Conservation (phyloP, 1,284 basidiomycete species). For the Cryptococcus sp. region DNA sequence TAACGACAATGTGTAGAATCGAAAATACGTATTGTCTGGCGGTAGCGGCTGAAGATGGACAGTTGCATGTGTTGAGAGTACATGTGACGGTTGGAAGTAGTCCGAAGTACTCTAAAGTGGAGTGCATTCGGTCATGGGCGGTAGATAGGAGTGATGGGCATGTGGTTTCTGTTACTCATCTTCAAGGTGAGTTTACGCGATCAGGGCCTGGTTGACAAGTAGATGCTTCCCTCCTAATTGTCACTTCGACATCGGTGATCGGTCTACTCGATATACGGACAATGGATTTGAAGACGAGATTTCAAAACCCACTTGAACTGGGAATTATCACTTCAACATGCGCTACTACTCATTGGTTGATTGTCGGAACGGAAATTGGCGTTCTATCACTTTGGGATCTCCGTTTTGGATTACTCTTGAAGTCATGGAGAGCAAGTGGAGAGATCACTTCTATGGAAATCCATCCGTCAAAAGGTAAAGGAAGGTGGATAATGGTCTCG, state of each 20-base stretch:
- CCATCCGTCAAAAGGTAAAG: slow-evolving; percentile 71
- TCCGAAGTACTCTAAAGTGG: slow-evolving; percentile 72
- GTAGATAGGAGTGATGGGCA: slow-evolving; percentile 22
- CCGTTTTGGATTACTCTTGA: slow-evolving; percentile 82
- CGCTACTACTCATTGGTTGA: slow-evolving; percentile 74
- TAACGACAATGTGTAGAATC: slow-evolving; percentile 74
- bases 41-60: slow-evolving; percentile 79
- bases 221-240: slow-evolving; percentile 62
- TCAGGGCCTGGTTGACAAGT: neutral
- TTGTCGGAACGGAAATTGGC: slow-evolving; percentile 80
- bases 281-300: slow-evolving; percentile 68
- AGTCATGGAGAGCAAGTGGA: slow-evolving; percentile 73
- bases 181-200: slow-evolving; percentile 22
- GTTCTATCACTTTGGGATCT: slow-evolving; percentile 87
- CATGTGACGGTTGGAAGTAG: slow-evolving; percentile 59
- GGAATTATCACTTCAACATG: slow-evolving; percentile 83
- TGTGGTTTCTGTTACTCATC: slow-evolving; percentile 30
- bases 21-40: slow-evolving; percentile 83
- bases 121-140: slow-evolving; percentile 54
- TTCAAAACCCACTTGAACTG: slow-evolving; percentile 78
- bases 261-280: slow-evolving; percentile 78
- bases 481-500: slow-evolving; percentile 83
- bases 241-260: slow-evolving; percentile 75
- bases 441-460: slow-evolving; percentile 56
- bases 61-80: slow-evolving; percentile 74